These are phyloP conservation scores for Rhypophila decipiens DNA, from an alignment of 495 filamentous ascomycete species.

Conservation along the genomic window DNA sequence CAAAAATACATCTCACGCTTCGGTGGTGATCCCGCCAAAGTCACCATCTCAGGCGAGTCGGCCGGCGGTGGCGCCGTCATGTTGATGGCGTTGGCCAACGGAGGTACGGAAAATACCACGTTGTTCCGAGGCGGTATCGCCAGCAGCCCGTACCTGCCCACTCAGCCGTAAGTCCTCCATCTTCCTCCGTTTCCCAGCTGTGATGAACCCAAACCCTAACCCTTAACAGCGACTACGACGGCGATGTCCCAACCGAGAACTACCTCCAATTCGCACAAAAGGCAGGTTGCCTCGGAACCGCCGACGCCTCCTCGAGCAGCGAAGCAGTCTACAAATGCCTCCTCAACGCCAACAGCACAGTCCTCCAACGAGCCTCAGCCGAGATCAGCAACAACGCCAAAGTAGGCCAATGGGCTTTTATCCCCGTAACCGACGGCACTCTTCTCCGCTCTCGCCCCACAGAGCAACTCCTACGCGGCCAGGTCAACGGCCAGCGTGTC, in stretches of 20 bases:
- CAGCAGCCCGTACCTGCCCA: constrained; percentile 32
- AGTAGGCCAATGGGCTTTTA: constrained; percentile 48
- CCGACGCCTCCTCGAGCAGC: constrained; percentile 6
- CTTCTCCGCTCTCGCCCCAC: constrained; percentile 50
- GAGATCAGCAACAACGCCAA: constrained; percentile 39
- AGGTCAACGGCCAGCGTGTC: constrained; percentile 27
- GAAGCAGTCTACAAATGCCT: constrained; percentile 25
- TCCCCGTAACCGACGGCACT: constrained; percentile 57
- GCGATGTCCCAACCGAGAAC: constrained; percentile 41
- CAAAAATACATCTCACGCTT: constrained; percentile 61
- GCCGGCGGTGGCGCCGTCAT: constrained; percentile 62
- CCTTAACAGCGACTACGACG: constrained; percentile 37
- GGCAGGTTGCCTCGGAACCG: constrained; percentile 42
- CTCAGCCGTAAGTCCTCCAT: constrained; percentile 26
- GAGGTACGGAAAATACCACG: constrained; percentile 25
- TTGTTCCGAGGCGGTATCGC: constrained; percentile 46
- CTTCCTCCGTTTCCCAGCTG: neutral
- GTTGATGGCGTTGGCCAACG: constrained; percentile 34
- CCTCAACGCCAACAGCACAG: constrained; percentile 33
- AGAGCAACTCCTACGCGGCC: constrained; percentile 44
- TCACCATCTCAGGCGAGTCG: constrained; percentile 68
- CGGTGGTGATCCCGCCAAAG: constrained; percentile 57
- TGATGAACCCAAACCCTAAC: constrained; percentile 3
- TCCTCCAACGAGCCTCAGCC: constrained; percentile 51
- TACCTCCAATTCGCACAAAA: constrained; percentile 51